These are phyloP conservation scores for Artemisia annua DNA, from an alignment of 129 eudicot species.

Conservation along the genomic window DNA sequence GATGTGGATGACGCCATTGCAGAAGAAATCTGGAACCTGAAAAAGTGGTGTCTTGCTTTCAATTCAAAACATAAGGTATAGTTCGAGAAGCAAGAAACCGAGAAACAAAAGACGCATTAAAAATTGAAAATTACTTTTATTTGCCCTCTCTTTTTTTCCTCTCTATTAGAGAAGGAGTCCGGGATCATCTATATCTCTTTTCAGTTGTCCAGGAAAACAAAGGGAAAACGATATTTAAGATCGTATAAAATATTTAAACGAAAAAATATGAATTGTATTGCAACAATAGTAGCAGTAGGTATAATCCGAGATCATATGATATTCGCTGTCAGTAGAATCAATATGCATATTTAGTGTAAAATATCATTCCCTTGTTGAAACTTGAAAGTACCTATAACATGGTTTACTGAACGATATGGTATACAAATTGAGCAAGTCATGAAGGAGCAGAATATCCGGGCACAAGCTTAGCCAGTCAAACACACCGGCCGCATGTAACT, in stretches of 20 bases:
- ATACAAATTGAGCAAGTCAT: neutral
- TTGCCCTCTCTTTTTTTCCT: too few relatives aligned
- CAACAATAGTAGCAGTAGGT: neutral
- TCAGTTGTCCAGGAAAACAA: too few relatives aligned
- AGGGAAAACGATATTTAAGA: too few relatives aligned
- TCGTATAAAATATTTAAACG: too few relatives aligned
- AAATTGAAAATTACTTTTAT: too few relatives aligned
- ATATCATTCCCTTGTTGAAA: neutral
- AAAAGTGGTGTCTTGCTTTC: neutral
- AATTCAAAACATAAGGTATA: too few relatives aligned
- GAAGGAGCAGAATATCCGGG: constrained; percentile 42
- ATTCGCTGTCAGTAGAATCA: constrained; percentile 10
- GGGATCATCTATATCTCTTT: too few relatives aligned
- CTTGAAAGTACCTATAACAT: neutral
- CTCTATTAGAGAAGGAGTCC: too few relatives aligned
- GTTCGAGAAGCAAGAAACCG: too few relatives aligned
- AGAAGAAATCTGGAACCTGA: too few relatives aligned
- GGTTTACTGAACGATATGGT: neutral
- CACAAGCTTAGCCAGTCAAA: constrained; percentile 77
- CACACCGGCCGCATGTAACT: constrained; percentile 60
- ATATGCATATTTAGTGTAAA: constrained; percentile 4
- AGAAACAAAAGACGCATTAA: too few relatives aligned
- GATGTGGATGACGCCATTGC: too few relatives aligned
- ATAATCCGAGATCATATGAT: neutral
- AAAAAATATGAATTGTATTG: neutral